Evolutionary conservation across 352 stramenopile species (phyloP).

Genomic region (Phytophthora melonis): DNA sequence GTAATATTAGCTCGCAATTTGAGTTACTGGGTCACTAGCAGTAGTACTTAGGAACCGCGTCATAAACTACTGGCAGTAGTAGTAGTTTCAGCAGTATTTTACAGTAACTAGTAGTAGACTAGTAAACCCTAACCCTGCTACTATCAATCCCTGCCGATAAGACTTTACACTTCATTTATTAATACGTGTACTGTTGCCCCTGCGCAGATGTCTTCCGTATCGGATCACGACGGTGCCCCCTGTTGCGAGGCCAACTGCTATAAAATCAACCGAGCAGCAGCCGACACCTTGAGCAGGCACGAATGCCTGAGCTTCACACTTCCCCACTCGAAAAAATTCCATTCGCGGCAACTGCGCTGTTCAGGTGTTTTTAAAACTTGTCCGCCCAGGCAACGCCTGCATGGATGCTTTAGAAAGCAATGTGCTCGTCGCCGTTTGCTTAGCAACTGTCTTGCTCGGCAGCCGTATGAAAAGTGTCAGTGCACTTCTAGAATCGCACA

Average conservation of each 20-base stretch:
- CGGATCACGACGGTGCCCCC: constrained; percentile 18
- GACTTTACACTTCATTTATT: background rate
- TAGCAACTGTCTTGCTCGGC: background rate
- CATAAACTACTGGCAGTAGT: no score
- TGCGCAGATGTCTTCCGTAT: constrained; percentile 8
- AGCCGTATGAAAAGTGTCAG: background rate
- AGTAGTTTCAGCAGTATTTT: no score
- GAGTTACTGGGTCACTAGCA: no score
- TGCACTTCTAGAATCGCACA: background rate
- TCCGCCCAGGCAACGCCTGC: no score
- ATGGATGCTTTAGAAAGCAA: no score
- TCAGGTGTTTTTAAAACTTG: no score
- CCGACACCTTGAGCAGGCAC: background rate
- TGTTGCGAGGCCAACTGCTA: constrained; percentile 22
- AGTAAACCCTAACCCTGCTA: no score
- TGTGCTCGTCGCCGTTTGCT: background rate
- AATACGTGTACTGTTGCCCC: constrained; percentile 9
- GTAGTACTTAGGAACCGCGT: no score
- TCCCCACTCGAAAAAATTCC: constrained; percentile 7
- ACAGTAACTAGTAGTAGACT: no score
- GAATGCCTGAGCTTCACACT: background rate
- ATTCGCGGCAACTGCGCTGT: constrained; percentile 9
- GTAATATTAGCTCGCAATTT: no score
- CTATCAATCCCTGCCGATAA: no score
- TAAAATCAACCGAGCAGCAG: constrained; percentile 18